Evolutionary conservation across 2,329 filamentous ascomycete genomes (phyloP), one percentile per base, ranked within the genome.

Genomic region (Trichoderma sp.): DNA sequence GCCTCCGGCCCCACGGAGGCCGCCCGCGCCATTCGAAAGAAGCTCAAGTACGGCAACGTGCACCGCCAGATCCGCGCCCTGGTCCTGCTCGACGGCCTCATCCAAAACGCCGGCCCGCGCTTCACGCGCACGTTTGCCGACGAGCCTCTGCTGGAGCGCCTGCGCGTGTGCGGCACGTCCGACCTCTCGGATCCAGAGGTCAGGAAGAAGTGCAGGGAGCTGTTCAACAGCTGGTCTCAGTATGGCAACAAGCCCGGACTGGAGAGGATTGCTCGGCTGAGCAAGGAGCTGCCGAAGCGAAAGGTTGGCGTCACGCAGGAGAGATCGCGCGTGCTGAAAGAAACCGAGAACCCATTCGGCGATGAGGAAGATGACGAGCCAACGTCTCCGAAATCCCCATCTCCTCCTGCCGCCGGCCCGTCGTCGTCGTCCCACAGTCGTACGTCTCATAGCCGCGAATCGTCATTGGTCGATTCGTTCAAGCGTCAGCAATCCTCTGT

Each of bases 11-110:
- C 97, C 2, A 90, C 91, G 14, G 97, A 99, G 87, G 95, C 95
- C 76, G 95, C 96, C 72, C 91, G 97, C 81, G 95, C 97, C 65
- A 90, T 99, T 80, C 92, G 97, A 76, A 99, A 99, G 90, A 98
- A 98, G 87, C 91, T 99, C 89, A 99, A 99, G 87, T 98, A 99
- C 85, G 97, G 97, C 80, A 97, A 92, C 81, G 89, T 94, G n/a
- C 96, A 98, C 84, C 93, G 95, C 67, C 97, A 99, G 84, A 89
- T 98, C 41, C 91, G 97, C 76, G 94, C 97, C 45, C 89, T 99
- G 27, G 93, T 93, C 12, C 92, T 99, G 67, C 90, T 99, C 2
- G 97, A 99, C 83, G 95, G 94, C 59, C 88, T 99, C 53, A 97
- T 99, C 76, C 94, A 98, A 82, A 99, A 99, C 85, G 95, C 95